A percentile compares a stretch with the other conserved stretches of the same genome.
Evolutionary conservation across 257 asterid genomes (phyloP).

Genomic region (Nicotiana tomentosiformis): DNA sequence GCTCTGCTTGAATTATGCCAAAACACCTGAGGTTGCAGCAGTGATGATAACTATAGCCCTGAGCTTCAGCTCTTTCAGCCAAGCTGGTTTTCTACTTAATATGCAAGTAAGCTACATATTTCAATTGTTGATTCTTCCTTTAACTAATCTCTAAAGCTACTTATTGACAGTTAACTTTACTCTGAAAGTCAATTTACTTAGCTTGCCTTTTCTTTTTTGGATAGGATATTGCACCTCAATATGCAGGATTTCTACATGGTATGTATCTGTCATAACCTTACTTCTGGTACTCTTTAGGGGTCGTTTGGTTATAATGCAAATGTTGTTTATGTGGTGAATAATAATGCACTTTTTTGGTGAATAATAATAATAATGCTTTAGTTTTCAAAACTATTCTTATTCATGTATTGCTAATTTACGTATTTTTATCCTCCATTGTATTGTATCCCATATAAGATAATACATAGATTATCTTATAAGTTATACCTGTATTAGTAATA

Average conservation of each 20-base stretch:
- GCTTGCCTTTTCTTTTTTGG: conserved; percentile 14
- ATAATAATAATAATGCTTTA: not conserved
- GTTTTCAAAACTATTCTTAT: not conserved
- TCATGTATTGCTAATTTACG: too few species aligned
- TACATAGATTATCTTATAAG: not conserved
- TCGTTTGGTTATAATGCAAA: not conserved
- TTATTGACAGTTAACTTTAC: not conserved
- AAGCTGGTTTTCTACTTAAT: conserved; percentile 90
- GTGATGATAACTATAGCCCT: conserved; percentile 54
- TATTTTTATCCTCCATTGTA: too few species aligned
- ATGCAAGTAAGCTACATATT: conserved; percentile 64
- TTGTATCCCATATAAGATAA: too few species aligned
- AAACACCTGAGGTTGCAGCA: conserved; percentile 64
- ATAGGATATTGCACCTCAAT: conserved; percentile 91
- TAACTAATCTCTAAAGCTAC: not conserved
- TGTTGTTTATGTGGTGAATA: not conserved
- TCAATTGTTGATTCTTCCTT: not conserved
- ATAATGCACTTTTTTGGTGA: not conserved
- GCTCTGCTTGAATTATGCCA: conserved; percentile 72
- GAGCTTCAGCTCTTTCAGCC: conserved; percentile 88
- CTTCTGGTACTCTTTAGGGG: not conserved
- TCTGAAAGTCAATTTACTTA: not conserved
- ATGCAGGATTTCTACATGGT: conserved; percentile 92
- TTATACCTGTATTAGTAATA: not conserved
- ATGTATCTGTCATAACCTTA: not conserved